Evolutionary conservation across 495 filamentous ascomycete genomes (phyloP).

Genomic region (Articulospora tetracladia): DNA sequence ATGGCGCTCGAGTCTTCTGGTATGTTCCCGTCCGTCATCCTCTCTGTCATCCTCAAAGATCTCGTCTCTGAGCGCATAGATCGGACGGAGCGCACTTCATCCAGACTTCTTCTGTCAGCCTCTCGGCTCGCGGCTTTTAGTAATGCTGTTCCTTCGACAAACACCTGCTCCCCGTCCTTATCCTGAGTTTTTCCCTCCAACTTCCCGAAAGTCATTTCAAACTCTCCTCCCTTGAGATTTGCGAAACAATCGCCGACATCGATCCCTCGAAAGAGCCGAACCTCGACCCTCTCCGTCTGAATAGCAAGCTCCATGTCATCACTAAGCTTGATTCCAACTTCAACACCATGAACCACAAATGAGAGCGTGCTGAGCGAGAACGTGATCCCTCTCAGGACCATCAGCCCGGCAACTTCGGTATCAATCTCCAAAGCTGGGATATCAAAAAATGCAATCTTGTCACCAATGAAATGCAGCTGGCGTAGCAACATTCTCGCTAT

Average conservation of each 20-base stretch:
- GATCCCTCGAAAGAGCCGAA: constrained; percentile 30
- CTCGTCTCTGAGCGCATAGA: background rate
- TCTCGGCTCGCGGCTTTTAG: constrained; percentile 27
- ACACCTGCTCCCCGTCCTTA: constrained; percentile 24
- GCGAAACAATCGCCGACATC: constrained; percentile 33
- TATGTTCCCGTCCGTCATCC: constrained; percentile 23
- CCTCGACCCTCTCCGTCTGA: constrained; percentile 28
- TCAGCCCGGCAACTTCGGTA: constrained; percentile 32
- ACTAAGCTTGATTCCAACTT: constrained; percentile 33
- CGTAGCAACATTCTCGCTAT: constrained; percentile 22
- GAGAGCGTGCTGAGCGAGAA: constrained; percentile 31
- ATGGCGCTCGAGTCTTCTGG: constrained; percentile 24
- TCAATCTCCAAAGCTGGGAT: constrained; percentile 38
- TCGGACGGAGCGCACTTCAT: background rate
- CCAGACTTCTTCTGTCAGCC: constrained; percentile 6
- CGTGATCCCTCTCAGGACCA: constrained; percentile 33
- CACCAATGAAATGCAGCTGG: constrained; percentile 34
- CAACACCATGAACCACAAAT: constrained; percentile 32
- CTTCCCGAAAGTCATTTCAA: constrained; percentile 34
- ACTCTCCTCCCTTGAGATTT: constrained; percentile 34
- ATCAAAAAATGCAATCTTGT: constrained; percentile 36
- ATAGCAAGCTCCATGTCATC: constrained; percentile 38
- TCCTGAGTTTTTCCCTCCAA: constrained; percentile 19
- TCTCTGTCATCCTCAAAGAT: constrained; percentile 13
- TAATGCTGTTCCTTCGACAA: constrained; percentile 28